A percentile compares a stretch with the other conserved stretches of the same genome.
phyloP scores from a whole-genome alignment of 306 rosid species.

The Medicago truncatula region DNA sequence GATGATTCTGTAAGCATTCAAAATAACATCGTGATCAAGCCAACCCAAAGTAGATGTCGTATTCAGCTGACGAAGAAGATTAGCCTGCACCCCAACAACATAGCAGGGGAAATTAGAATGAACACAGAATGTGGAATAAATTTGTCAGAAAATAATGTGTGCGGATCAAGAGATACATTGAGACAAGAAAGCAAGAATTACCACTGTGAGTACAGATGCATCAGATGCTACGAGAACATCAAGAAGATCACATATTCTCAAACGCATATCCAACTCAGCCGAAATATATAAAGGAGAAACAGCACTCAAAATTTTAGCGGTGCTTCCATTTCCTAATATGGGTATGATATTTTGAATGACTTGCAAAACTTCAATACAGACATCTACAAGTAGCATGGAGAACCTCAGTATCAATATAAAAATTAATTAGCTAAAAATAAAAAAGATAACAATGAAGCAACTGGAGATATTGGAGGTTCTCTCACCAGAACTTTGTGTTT shows the following conservation, averaged over 20 bases:
- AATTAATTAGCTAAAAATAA: not conserved
- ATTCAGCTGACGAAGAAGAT: conserved; percentile 71
- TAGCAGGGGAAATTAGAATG: conserved; percentile 16
- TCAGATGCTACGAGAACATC: conserved; percentile 70
- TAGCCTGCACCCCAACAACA: conserved; percentile 66
- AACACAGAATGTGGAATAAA: conserved; percentile 8
- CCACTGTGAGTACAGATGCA: conserved; percentile 65
- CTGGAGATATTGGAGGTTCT: conserved; percentile 20
- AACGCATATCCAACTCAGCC: conserved; percentile 67
- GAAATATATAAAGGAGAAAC: conserved; percentile 69
- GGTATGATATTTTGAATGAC: conserved; percentile 70
- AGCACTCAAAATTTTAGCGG: conserved; percentile 64
- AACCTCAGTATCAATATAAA: conserved; percentile 39
- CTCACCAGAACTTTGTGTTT: conserved; percentile 67
- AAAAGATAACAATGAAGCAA: conserved; percentile 28
- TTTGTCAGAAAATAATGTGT: conserved; percentile 25
- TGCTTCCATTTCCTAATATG: conserved; percentile 57
- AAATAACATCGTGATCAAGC: conserved; percentile 74
- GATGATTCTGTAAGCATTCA: conserved; percentile 63
- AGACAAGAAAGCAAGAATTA: conserved; percentile 46
- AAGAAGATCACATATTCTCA: conserved; percentile 77
- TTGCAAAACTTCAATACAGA: conserved; percentile 63
- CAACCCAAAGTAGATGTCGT: conserved; percentile 75
- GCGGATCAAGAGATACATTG: conserved; percentile 32
- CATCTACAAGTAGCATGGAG: conserved; percentile 57